Base-by-base conservation (phyloP, 2,329 filamentous ascomycete species). In the Paramyrothecium sp. region DNA sequence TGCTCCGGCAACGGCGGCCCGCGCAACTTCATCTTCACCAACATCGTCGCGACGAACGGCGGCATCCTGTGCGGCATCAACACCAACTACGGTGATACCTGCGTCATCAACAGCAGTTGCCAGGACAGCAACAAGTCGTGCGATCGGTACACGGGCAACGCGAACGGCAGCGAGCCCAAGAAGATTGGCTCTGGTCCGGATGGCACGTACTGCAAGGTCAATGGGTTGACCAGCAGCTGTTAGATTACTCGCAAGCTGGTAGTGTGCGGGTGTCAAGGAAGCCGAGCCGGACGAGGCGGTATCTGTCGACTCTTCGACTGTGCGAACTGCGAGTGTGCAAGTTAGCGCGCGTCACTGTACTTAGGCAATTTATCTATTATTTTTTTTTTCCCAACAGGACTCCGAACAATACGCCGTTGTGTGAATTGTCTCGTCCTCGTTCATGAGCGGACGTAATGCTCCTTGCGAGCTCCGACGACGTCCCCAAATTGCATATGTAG, bases 1-100 rank as follows among this genome's bases (percentile, higher is more conserved):
- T 71, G 61, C 59, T 51, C 59, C 34, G 79, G 83, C 33, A 62
- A 63, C 44, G 64, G 63, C 56, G 66, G 71, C 61, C 71, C 71
- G 17, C 51, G 51, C 51, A 38, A 53, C 20, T 16, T 53, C 8
- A 11, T 19, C 19, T 21, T 53, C 17, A 38, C 19, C 30, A 53
- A 53, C 21, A 13, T 34, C 33, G 19, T 53, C 12, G 51, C 51
- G 10, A 21, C 5, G 16, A 30, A 53, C 30, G 51, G 51, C 11
- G 51, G 51, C 19, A 12, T 53, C 2, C 30, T 53, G 10, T 53
- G 51, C 20, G 51, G 51, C 17, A 53, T 53, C 30, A 53, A 53
- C 30, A 53, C 51, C 26, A 53, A 53, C 33, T 53, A 53, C 30
- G 51, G 51, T 16, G 51, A 53, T 17, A 53, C 51, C 10, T 53